A percentile compares a stretch with the other conserved stretches of the same genome.
These are phyloP conservation scores for Diaporthe nobilis DNA, from an alignment of 2,329 filamentous ascomycete species.

Conservation along the genomic window DNA sequence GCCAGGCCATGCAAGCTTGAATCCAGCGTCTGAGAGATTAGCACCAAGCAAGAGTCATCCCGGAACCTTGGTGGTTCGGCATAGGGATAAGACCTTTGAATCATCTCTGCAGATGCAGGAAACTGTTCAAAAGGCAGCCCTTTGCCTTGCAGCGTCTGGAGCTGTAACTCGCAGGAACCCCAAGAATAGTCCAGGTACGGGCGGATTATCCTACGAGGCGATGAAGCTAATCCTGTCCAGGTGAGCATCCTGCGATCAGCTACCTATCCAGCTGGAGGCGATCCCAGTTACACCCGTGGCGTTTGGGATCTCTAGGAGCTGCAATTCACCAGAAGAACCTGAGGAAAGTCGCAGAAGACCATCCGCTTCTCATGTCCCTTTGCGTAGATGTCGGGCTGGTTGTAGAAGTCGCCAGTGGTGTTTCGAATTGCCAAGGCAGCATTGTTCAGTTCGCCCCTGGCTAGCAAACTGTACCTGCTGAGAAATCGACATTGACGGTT, in stretches of 20 bases:
- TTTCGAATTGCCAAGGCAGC: not conserved
- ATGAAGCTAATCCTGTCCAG: not conserved
- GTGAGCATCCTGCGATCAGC: not conserved
- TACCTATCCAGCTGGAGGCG: not conserved
- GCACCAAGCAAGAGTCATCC: not conserved
- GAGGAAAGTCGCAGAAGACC: not conserved
- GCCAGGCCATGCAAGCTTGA: not conserved
- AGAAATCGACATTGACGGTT: not conserved
- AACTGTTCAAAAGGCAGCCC: not conserved
- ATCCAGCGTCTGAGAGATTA: not conserved
- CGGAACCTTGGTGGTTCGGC: not conserved
- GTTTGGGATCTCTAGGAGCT: not conserved
- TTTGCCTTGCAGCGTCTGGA: not conserved
- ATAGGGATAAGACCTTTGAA: not conserved
- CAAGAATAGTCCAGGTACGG: not conserved
- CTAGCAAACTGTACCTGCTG: not conserved
- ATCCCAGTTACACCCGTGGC: not conserved
- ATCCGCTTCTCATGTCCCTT: not conserved
- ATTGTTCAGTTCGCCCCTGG: conserved; percentile 16
- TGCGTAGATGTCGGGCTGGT: not conserved
- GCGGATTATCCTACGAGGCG: not conserved
- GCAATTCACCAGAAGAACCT: not conserved
- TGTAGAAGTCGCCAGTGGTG: not conserved
- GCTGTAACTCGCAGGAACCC: not conserved
- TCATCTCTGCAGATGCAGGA: not conserved